A percentile compares a stretch with the other conserved stretches of the same genome.
phyloP scores from a whole-genome alignment of 768 basidiomycete species.

The Asterophora parasitica region DNA sequence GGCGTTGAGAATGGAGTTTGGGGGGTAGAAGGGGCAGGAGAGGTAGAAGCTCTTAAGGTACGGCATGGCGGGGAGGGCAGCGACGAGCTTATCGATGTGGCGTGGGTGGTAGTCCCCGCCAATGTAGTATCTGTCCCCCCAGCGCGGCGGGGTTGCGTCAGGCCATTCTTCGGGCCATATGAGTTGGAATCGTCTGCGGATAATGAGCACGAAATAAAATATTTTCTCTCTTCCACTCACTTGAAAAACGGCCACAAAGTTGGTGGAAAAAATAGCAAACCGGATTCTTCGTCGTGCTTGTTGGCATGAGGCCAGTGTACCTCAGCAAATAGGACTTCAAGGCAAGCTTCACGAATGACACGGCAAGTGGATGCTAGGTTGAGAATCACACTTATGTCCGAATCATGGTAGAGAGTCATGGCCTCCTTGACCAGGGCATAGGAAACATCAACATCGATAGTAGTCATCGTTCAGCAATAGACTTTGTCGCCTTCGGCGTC shows the following conservation, averaged over 20 bases:
- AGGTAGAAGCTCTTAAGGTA: constrained; percentile 30
- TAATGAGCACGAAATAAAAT: background rate
- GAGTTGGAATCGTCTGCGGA: constrained; percentile 29
- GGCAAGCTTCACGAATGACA: constrained; percentile 22
- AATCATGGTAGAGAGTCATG: constrained; percentile 11
- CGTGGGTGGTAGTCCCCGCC: constrained; percentile 31
- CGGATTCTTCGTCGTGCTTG: constrained; percentile 30
- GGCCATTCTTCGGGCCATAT: constrained; percentile 44
- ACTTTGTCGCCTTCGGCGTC: background rate
- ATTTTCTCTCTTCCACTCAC: constrained; percentile 17
- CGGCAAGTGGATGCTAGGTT: constrained; percentile 24
- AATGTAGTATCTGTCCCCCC: constrained; percentile 31
- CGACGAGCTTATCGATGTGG: constrained; percentile 32
- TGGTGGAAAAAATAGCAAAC: constrained; percentile 36
- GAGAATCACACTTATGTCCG: constrained; percentile 17
- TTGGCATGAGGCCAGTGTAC: constrained; percentile 38
- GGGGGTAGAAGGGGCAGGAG: constrained; percentile 36
- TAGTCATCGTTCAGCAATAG: constrained; percentile 10
- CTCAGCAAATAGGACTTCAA: constrained; percentile 28
- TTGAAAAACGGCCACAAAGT: constrained; percentile 33
- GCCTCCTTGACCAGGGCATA: constrained; percentile 22
- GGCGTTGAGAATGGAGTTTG: constrained; percentile 30
- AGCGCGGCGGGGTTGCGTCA: constrained; percentile 34
- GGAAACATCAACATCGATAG: constrained; percentile 20
- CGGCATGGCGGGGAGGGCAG: constrained; percentile 33